Base-by-base conservation (phyloP, 768 basidiomycete genomes). In the Amanita phalloides region DNA sequence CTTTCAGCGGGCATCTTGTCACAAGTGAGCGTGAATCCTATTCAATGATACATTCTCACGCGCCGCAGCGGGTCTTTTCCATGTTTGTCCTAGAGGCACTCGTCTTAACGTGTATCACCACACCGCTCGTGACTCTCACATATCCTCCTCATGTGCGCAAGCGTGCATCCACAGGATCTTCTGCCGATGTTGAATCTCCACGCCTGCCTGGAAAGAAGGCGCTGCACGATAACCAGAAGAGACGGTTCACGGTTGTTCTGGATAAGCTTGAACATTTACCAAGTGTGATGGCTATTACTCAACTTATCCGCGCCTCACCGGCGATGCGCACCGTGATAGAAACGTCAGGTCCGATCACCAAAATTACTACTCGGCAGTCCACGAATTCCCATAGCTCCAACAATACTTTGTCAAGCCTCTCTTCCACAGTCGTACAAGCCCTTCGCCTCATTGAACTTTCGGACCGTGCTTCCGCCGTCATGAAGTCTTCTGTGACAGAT, bases 1-100 rank as follows among this genome's bases (percentile, higher is more conserved):
- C 71, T 95, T 2, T 71, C 76, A 2, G 91, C 89, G 3, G 79
- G 81, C 0, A 92, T 95, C 47, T 71, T 98, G 21, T 76, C 82
- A 1, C 73, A 60, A 53, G 78, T 77, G 54, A 45, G 64, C 53
- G 13, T 17, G 23, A 13, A n/a, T 11, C 30, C 46, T 21, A 9
- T 43, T 30, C 10, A 37, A 4, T n/a, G 6, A 26, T 1, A 50
- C 2, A 10, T 17, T 30, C 46, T 51, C 39, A 42, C 6, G 30
- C 48, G 6, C 13, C 54, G 1, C 58, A 71, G 69, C 76, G 76
- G 23, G 86, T 96, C 6, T 94, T 97, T 67, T 88, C 90, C 0
- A 97, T 96, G 91, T 94, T 97, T 60, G 91, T 97, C 37, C 71
- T 97, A 17, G 86, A 88, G 61, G 86, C 89, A 0, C 68, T 93